A percentile compares a stretch with the other conserved stretches of the same genome.
phyloP scores from a whole-genome alignment of 371 early-diverging fungal species.

The Saksenaea vasiformis region DNA sequence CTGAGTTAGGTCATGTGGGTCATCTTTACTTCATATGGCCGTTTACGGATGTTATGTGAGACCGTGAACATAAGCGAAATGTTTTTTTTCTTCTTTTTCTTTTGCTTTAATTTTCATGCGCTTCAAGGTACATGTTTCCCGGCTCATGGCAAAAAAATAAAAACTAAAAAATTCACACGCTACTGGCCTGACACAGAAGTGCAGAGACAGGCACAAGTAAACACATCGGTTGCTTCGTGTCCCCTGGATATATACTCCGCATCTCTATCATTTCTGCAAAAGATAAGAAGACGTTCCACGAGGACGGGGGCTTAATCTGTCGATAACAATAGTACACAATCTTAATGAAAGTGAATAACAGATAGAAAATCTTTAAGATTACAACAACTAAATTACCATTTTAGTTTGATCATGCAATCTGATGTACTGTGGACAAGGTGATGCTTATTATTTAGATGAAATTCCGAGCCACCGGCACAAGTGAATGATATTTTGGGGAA shows the following conservation, averaged over 20 bases:
- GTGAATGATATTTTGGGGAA: neutral
- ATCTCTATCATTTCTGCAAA: neutral
- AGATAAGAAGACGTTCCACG: slow-evolving; percentile 5
- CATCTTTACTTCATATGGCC: too few relatives aligned
- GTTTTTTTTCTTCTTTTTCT: too few relatives aligned
- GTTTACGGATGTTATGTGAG: too few relatives aligned
- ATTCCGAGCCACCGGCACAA: slow-evolving; percentile 1
- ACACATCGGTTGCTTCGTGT: neutral
- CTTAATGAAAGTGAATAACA: neutral
- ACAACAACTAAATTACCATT: neutral
- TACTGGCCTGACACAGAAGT: neutral
- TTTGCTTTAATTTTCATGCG: too few relatives aligned
- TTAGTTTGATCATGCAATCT: too few relatives aligned
- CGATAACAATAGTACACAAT: neutral
- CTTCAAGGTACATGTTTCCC: too few relatives aligned
- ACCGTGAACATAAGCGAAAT: too few relatives aligned
- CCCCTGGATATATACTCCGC: neutral
- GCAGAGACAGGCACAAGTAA: neutral
- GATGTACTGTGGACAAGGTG: too few relatives aligned
- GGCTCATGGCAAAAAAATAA: too few relatives aligned
- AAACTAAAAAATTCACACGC: neutral
- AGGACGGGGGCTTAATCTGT: neutral
- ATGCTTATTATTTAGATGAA: neutral
- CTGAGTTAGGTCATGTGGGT: too few relatives aligned
- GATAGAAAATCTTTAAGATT: neutral